These are phyloP conservation scores for Rutstroemia sp. DNA, from an alignment of 2,329 filamentous ascomycete species.

Conservation along the genomic window DNA sequence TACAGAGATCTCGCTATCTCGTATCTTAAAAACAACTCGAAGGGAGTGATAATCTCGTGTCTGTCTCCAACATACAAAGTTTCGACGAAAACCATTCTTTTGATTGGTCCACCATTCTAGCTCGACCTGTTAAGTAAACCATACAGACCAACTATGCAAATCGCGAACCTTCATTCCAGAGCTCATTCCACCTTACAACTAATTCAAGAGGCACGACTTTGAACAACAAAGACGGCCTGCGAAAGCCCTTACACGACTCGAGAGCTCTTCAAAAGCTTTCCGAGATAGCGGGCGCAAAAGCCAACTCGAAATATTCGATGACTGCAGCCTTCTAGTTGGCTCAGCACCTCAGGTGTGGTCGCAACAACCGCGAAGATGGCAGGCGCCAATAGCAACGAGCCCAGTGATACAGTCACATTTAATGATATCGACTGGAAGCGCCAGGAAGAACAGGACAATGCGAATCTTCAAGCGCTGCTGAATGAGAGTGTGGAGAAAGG, in stretches of 20 bases:
- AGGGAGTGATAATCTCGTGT: no score
- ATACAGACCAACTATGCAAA: no score
- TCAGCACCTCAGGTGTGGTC: slow-evolving; percentile 3
- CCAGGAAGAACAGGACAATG: slow-evolving; percentile 43
- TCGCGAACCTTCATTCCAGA: no score
- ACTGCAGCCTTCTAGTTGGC: slow-evolving; percentile 2
- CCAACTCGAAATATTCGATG: background rate
- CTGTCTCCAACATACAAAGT: no score
- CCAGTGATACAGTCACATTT: slow-evolving; percentile 10
- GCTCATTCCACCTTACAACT: no score
- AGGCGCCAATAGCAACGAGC: slow-evolving; percentile 5
- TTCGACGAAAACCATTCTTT: no score
- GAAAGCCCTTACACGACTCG: background rate
- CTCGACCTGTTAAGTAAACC: no score
- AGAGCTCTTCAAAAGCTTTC: background rate
- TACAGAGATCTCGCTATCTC: no score
- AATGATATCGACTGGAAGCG: slow-evolving; percentile 34
- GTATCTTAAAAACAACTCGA: no score
- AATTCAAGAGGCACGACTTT: no score
- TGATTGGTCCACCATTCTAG: no score
- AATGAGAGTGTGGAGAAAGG: slow-evolving; percentile 32
- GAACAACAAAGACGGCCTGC: no score
- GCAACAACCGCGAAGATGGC: slow-evolving; percentile 14
- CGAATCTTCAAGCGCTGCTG: slow-evolving; percentile 39
- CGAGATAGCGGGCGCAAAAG: background rate